phyloP scores from a whole-genome alignment of 129 eudicot genomes.

The Helianthus tuberosus region DNA sequence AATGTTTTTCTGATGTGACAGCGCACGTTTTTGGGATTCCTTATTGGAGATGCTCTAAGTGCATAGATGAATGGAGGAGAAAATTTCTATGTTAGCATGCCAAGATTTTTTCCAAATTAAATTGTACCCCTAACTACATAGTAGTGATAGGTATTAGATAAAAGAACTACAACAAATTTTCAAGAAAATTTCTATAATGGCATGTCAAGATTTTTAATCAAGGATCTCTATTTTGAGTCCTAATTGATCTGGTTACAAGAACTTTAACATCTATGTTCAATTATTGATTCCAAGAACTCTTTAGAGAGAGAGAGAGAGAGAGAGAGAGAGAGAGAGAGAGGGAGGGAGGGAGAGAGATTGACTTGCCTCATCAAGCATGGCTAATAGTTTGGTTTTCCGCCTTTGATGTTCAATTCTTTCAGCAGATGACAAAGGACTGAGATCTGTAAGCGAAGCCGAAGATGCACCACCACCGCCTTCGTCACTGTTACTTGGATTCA shows the following conservation, averaged over 20 bases:
- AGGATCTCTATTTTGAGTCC: slow-evolving; percentile 27
- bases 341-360: slow-evolving; percentile 20
- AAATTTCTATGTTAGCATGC: not conserved
- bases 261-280: slow-evolving; percentile 19
- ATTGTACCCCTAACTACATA: no score
- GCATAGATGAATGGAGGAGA: not conserved
- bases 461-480: slow-evolving; percentile 37
- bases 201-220: slow-evolving; percentile 4
- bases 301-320: not conserved
- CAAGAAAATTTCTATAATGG: no score
- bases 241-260: not conserved
- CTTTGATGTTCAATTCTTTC: slow-evolving; percentile 97
- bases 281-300: slow-evolving; percentile 36
- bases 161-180: no score
- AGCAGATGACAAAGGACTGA: slow-evolving; percentile 66
- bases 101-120: no score
- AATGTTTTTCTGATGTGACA: no score
- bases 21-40: no score
- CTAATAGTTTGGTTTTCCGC: slow-evolving; percentile 87
- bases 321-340: slow-evolving; percentile 21
- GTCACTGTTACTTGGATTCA: slow-evolving; percentile 39
- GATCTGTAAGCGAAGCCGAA: slow-evolving; percentile 70
- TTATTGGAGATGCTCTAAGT: no score
- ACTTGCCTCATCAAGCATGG: slow-evolving; percentile 98
- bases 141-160: no score